Evolutionary conservation across 257 asterid genomes (phyloP), one percentile per base, ranked within the genome.

Genomic region (Linaria vulgaris): DNA sequence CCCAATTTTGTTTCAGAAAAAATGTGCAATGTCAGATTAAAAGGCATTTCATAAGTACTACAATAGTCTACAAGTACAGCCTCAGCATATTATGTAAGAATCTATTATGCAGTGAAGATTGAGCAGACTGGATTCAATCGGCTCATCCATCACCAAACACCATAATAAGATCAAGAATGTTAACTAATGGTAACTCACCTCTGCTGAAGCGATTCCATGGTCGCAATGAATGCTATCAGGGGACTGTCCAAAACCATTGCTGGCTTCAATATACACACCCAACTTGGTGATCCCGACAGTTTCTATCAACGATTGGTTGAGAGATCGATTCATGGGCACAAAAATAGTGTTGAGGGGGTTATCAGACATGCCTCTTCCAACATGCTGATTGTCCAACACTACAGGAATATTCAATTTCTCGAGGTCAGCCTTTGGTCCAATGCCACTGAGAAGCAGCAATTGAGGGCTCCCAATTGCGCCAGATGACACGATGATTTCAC

Each of bases 401-500:
- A 81, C 84, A 1, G 97, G 61, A 43, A 94, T 81, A 64, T 82
- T 79, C 48, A 87, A 67, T 63, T 74, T 85, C 13, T 84, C 59
- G 22, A 94, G 91, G 12, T 90, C 90, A 0, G 62, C 66, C 68
- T 84, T 84, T 3, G 95, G 97, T 55, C 99, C 97, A 9, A 94
- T 80, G 67, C 99, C 97, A 61, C 99, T 94, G 5, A 90, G 82
- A 53, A 94, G 78, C 75, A 90, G 67, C 74, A 94, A 63, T n/a
- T 94, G 99, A 51, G 99, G 96, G 82, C 92, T 94, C 45, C 97
- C 99, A 9, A 94, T 85, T 27, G 99, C 97, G n/a, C 99, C 97
- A 9, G 86, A 79, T 1, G 97, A 72, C 60, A 90, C 72, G 8
- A 94, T 79, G 71, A 94, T 50, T 58, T 94, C 96, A 59, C 99